A percentile compares a stretch with the other conserved stretches of the same genome.
These are phyloP conservation scores for Orbilia ellipsospora DNA, from an alignment of 2,329 filamentous ascomycete species.

Conservation along the genomic window DNA sequence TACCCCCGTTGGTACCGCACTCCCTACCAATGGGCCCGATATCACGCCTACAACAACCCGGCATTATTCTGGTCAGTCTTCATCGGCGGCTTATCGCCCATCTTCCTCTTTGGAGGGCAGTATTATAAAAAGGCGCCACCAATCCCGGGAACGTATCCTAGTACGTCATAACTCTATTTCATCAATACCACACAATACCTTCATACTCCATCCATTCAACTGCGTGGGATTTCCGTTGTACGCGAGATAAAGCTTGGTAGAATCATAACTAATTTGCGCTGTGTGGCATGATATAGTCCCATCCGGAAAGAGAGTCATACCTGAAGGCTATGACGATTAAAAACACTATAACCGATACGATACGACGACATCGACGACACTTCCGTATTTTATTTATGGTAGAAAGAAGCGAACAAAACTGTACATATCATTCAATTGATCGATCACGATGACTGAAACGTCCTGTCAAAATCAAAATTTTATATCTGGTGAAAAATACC, in stretches of 20 bases:
- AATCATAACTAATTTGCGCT: neutral
- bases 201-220: neutral
- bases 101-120: slow-evolving; percentile 76
- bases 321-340: slow-evolving; percentile 52
- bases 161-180: slow-evolving; percentile 69
- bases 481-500: no score
- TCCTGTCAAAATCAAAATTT: no score
- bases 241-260: neutral
- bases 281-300: slow-evolving; percentile 28
- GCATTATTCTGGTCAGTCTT: slow-evolving; percentile 89
- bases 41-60: slow-evolving; percentile 87
- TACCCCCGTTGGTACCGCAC: slow-evolving; percentile 83
- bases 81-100: slow-evolving; percentile 78
- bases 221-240: neutral
- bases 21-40: slow-evolving; percentile 85
- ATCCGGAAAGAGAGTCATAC: slow-evolving; percentile 45
- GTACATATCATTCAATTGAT: slow-evolving; percentile 5
- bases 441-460: no score
- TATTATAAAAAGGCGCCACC: slow-evolving; percentile 76
- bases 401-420: neutral
- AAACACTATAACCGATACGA: no score
- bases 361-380: no score
- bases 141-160: slow-evolving; percentile 89
- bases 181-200: neutral
- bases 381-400: no score